phyloP scores from a whole-genome alignment of 148 eudicot species.

The Rhododendron molle region DNA sequence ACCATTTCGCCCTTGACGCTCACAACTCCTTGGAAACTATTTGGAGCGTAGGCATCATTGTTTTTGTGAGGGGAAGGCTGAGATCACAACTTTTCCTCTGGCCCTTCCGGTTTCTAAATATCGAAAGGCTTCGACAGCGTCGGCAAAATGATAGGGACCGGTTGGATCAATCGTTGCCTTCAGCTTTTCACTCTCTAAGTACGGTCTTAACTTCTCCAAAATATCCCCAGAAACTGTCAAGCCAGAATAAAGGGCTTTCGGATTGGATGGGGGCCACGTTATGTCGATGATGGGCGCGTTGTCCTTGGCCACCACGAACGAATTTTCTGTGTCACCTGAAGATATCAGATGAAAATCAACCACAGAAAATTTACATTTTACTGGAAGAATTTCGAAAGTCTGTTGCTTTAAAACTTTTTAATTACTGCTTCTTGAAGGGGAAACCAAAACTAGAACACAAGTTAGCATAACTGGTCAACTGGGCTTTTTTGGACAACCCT shows the following conservation, averaged over 20 bases:
- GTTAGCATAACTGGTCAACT: not conserved
- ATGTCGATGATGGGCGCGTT: conserved; percentile 40
- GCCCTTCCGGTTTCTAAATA: conserved; percentile 56
- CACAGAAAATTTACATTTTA: not conserved
- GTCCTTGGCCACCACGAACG: conserved; percentile 40
- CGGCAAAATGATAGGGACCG: conserved; percentile 33
- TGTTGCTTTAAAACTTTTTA: not conserved
- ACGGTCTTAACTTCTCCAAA: conserved; percentile 33
- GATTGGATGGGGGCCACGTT: conserved; percentile 59
- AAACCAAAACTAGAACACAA: not conserved
- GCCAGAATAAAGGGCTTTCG: conserved; percentile 38
- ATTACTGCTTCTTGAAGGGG: not conserved
- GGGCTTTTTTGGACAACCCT: not conserved
- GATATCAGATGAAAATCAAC: not conserved
- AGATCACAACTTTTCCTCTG: conserved; percentile 49
- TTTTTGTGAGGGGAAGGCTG: conserved; percentile 23
- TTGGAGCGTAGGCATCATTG: not conserved
- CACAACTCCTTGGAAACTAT: too few relatives aligned
- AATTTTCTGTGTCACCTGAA: conserved; percentile 38
- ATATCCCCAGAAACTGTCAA: conserved; percentile 45
- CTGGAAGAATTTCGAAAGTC: not conserved
- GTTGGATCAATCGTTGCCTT: conserved; percentile 46
- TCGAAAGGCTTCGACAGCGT: conserved; percentile 38
- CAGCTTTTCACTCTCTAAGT: conserved; percentile 34
- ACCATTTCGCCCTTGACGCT: not conserved